Percentiles rank a stretch among this genome's conserved stretches.
Evolutionary conservation across 106 monocot species (phyloP).

Genomic region (Dioscorea alata): DNA sequence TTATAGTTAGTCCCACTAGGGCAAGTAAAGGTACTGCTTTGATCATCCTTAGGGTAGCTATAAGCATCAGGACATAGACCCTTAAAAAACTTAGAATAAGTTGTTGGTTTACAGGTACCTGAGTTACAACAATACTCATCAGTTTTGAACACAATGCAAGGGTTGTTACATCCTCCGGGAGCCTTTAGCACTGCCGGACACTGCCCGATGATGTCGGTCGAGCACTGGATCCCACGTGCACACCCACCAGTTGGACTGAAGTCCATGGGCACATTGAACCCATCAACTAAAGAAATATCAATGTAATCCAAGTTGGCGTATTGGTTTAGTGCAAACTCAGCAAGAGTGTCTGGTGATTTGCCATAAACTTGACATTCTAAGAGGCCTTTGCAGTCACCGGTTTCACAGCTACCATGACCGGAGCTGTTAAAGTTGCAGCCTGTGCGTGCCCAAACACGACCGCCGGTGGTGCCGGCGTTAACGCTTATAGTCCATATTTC

Average conservation of each 20-base stretch:
- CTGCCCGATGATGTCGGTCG: neutral
- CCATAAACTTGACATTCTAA: neutral
- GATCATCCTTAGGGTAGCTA: constrained; percentile 23
- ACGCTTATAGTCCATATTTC: constrained; percentile 15
- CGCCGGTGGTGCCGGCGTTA: constrained; percentile 8
- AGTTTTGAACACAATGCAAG: constrained; percentile 13
- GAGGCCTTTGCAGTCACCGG: neutral
- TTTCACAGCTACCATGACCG: neutral
- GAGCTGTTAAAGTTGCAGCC: constrained; percentile 2
- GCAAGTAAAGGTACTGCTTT: constrained; percentile 21
- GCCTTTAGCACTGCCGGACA: constrained; percentile 24
- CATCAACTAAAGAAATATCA: neutral
- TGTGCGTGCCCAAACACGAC: constrained; percentile 15
- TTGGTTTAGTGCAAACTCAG: neutral
- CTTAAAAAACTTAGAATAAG: constrained; percentile 20
- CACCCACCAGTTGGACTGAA: neutral
- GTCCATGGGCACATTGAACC: neutral
- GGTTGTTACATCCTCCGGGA: constrained; percentile 2
- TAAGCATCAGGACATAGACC: constrained; percentile 13
- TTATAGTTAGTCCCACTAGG: constrained; percentile 10
- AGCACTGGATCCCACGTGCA: neutral
- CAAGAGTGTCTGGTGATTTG: neutral
- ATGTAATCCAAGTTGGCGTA: neutral
- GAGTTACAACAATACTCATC: constrained; percentile 9
- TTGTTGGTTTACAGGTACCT: constrained; percentile 14